Percentiles rank a stretch among this genome's conserved stretches.
Conservation (phyloP, 2,329 filamentous ascomycete species). For the Penicillium sp. region DNA sequence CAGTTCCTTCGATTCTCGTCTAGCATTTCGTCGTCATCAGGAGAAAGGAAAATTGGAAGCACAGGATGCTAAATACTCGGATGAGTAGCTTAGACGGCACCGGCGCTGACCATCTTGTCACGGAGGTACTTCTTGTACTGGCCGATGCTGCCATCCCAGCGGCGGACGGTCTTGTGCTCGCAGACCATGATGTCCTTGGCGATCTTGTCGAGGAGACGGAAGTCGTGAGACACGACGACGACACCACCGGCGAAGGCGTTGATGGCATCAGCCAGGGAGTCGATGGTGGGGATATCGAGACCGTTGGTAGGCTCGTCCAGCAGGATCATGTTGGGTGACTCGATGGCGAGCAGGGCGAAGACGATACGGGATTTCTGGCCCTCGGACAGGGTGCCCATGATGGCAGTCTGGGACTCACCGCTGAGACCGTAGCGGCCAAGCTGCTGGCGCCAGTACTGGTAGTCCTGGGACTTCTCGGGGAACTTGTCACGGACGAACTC, state of each 20-base stretch:
- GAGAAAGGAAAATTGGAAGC: constrained; percentile 20
- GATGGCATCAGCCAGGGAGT: constrained; percentile 95
- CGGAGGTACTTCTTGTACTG: constrained; percentile 98
- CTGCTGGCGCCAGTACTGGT: constrained; percentile 99
- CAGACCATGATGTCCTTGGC: constrained; percentile 99
- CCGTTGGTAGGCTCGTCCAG: constrained; percentile 99
- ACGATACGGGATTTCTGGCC: constrained; percentile 98
- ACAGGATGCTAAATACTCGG: constrained; percentile 6
- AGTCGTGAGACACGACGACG: constrained; percentile 97
- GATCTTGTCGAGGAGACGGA: constrained; percentile 98
- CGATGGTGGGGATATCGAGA: constrained; percentile 97
- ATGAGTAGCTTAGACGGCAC: constrained; percentile 66
- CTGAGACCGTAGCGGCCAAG: constrained; percentile 91
- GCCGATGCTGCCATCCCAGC: constrained; percentile 85
- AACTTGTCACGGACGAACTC: constrained; percentile 99
- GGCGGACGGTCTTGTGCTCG: constrained; percentile 90
- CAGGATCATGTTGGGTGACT: constrained; percentile 94
- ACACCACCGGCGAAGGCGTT: constrained; percentile 96
- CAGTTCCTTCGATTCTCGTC: constrained; percentile 29
- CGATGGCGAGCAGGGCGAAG: constrained; percentile 92
- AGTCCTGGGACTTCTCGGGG: constrained; percentile 82
- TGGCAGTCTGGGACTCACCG: constrained; percentile 89
- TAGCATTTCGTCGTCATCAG: constrained; percentile 38
- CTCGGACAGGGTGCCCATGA: constrained; percentile 97
- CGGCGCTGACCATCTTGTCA: constrained; percentile 94